Conservation (phyloP, 192 early-diverging fungal species). For the Coemansia sp. region DNA sequence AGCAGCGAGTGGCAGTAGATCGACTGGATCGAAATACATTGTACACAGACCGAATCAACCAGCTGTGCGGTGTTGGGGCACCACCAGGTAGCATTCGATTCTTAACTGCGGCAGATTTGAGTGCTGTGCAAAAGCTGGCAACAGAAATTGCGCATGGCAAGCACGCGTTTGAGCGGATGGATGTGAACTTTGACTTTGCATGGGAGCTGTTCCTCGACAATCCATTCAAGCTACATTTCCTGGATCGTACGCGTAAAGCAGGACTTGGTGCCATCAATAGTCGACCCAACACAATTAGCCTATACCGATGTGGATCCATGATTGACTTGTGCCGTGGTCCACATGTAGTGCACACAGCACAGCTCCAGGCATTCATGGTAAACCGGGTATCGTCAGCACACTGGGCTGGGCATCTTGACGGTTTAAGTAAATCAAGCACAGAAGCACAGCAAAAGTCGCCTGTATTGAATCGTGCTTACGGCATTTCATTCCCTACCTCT, state of each 20-base stretch:
- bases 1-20: conserved; percentile 7
- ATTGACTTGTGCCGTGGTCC: conserved; percentile 81
- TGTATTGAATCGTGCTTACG: conserved; percentile 68
- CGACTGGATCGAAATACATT: conserved; percentile 14
- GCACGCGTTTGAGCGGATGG: conserved; percentile 64
- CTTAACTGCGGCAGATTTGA: conserved; percentile 56
- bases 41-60: conserved; percentile 26
- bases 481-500: conserved; percentile 64
- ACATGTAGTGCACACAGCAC: conserved; percentile 67
- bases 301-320: conserved; percentile 71
- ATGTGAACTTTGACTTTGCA: conserved; percentile 61
- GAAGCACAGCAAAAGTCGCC: conserved; percentile 47
- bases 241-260: conserved; percentile 36
- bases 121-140: conserved; percentile 55
- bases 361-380: conserved; percentile 59
- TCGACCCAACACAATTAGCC: conserved; percentile 49
- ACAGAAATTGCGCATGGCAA: conserved; percentile 57
- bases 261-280: not conserved
- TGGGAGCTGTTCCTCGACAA: conserved; percentile 66
- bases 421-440: not conserved
- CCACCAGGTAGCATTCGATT: conserved; percentile 39
- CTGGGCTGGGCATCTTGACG: conserved; percentile 52
- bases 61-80: conserved; percentile 17
- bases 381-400: conserved; percentile 62
- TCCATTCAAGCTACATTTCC: conserved; percentile 73